Evolutionary conservation across 495 filamentous ascomycete species (phyloP), one percentile per base, ranked within the genome.

Genomic region (Daldinia childiae): DNA sequence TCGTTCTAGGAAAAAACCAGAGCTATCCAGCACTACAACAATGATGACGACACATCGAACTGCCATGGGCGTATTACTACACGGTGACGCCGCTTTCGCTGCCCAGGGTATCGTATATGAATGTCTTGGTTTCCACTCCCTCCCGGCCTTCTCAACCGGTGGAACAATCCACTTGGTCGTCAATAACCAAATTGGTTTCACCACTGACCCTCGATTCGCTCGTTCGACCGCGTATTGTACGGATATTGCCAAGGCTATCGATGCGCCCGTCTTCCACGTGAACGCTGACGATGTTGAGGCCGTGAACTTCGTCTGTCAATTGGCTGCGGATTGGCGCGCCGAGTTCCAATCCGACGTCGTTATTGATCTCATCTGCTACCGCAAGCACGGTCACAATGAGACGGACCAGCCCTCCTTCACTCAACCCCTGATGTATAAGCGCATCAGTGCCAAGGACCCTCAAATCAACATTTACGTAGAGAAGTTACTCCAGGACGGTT

Each of bases 181-280:
- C 73, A 99, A 99, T 89, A 99, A 99, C 87, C 95, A 99, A 85
- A 99, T 99, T 79, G 95, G 95, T 79, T 99, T 99, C 87, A 99
- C 95, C 61, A 99, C 95, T n/a, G 95, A 99, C 79, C 95, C 95
- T 72, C 94, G 95, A 64, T 98, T 95, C 79, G 88, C 95, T 73
- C 93, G 95, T 72, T 99, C 95, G 24, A 99, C 95, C 54, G 92
- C 95, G 62, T 99, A 99, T 87, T 99, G 95, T 83, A 97, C 95
- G 17, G 95, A 99, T 80, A 97, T 99, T 77, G 96, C 95, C 77
- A 99, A 98, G 86, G 90, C 94, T 26, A 97, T 98, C 72, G 96
- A 99, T 71, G 96, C 95, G 14, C 95, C 95, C 36, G 92, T 99
- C 38, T 99, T 99, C 89, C 95, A 99, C 85, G 95, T 99, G 69